Percentiles rank a stretch among this genome's conserved stretches.
phyloP scores from a whole-genome alignment of 176 grass and related monocot genomes.

The Canna indica region DNA sequence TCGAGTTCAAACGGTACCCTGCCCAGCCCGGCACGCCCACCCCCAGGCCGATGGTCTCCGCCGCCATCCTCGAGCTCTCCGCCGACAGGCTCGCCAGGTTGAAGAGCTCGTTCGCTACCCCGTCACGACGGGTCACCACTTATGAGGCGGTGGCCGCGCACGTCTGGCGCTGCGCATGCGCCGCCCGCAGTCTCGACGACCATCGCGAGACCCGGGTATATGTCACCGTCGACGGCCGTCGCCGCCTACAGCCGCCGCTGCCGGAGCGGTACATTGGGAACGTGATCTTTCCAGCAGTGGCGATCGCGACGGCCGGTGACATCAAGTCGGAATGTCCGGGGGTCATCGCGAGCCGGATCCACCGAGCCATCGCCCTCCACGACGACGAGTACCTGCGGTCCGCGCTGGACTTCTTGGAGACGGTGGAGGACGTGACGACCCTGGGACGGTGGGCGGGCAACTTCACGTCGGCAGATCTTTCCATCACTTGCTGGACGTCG shows the following conservation, averaged over 20 bases:
- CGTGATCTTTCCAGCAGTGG: constrained; percentile 69
- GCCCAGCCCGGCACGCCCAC: not conserved
- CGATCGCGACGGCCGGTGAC: constrained; percentile 34
- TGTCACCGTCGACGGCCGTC: constrained; percentile 51
- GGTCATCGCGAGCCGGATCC: constrained; percentile 41
- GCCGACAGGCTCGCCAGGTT: constrained; percentile 26
- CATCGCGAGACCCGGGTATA: constrained; percentile 44
- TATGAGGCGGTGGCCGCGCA: constrained; percentile 52
- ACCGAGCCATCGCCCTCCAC: constrained; percentile 52
- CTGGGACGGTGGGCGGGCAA: constrained; percentile 65
- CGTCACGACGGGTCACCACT: constrained; percentile 30
- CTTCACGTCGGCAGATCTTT: constrained; percentile 63
- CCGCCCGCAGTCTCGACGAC: constrained; percentile 59
- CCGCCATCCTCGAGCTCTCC: constrained; percentile 47
- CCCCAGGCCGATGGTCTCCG: constrained; percentile 5
- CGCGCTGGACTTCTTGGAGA: constrained; percentile 69
- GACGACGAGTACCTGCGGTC: constrained; percentile 50
- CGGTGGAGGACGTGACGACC: constrained; percentile 53
- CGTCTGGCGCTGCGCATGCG: constrained; percentile 65
- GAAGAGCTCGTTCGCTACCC: constrained; percentile 21
- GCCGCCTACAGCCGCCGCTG: constrained; percentile 48
- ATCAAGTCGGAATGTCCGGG: not conserved
- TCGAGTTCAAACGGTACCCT: constrained; percentile 68
- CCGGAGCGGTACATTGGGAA: constrained; percentile 79
- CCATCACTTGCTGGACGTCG: constrained; percentile 69